Evolutionary conservation across 139 green algal genomes (phyloP).

Genomic region (Mesostigma viride): DNA sequence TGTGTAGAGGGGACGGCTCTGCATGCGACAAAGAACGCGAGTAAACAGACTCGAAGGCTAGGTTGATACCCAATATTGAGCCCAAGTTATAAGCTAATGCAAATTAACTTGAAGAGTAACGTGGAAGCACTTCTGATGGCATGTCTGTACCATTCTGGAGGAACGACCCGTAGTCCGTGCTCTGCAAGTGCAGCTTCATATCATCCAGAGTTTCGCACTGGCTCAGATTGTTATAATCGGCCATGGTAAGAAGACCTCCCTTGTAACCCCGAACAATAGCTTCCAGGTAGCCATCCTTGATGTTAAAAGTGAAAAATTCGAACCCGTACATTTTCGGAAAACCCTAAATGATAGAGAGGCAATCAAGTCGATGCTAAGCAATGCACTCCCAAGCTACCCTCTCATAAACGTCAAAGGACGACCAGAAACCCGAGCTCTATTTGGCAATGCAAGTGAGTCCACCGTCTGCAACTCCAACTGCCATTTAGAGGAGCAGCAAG

Average conservation of each 20-base stretch:
- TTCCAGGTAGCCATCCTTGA: slow-evolving; percentile 95
- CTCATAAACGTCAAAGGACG: too few species aligned
- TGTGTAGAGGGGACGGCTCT: slow-evolving; percentile 78
- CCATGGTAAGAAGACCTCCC: slow-evolving; percentile 64
- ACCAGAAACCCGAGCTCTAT: too few species aligned
- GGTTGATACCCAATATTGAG: too few species aligned
- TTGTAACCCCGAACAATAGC: slow-evolving; percentile 83
- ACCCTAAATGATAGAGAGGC: too few species aligned
- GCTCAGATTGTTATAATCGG: slow-evolving; percentile 95
- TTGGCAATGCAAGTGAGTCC: too few species aligned
- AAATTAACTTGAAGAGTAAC: too few species aligned
- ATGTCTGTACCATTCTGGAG: neutral
- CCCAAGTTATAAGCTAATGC: neutral
- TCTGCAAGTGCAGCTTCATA: slow-evolving; percentile 90
- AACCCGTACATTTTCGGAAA: slow-evolving; percentile 43
- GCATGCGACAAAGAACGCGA: neutral
- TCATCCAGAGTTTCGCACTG: slow-evolving; percentile 96
- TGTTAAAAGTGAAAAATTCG: slow-evolving; percentile 80
- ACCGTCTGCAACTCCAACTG: too few species aligned
- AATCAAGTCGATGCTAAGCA: too few species aligned
- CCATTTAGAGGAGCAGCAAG: too few species aligned
- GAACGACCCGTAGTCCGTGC: neutral
- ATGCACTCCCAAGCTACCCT: too few species aligned
- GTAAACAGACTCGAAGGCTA: neutral
- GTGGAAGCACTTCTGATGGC: too few species aligned